A percentile compares a stretch with the other conserved stretches of the same genome.
phyloP scores from a whole-genome alignment of 2,329 filamentous ascomycete genomes.

The Ophiostoma sp. region DNA sequence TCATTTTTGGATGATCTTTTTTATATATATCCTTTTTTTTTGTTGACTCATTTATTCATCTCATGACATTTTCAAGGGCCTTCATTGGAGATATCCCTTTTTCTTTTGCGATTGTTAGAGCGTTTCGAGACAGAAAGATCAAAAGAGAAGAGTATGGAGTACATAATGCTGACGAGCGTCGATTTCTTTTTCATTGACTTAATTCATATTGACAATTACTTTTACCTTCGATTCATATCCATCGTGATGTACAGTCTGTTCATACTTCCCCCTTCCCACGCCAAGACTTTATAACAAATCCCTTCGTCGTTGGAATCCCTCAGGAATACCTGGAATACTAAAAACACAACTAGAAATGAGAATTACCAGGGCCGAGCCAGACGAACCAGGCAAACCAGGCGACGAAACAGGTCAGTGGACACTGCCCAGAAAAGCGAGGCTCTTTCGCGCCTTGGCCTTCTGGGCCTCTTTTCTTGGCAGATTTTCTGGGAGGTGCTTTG shows the following conservation, averaged over 20 bases:
- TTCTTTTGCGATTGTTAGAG: neutral
- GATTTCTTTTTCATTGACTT: neutral
- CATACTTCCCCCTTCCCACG: neutral
- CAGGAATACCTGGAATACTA: too few relatives aligned
- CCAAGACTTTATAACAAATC: neutral
- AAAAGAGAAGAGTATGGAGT: slow-evolving; percentile 11
- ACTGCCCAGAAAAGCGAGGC: slow-evolving; percentile 1
- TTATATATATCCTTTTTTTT: slow-evolving; percentile 19
- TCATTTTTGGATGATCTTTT: slow-evolving; percentile 16
- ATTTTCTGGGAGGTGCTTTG: neutral
- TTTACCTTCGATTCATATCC: neutral
- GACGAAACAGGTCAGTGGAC: neutral
- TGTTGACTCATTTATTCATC: slow-evolving; percentile 3
- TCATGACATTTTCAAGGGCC: neutral
- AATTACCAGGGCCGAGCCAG: neutral
- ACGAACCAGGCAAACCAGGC: neutral
- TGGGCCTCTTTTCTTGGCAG: neutral
- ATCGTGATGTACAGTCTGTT: neutral
- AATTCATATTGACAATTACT: neutral
- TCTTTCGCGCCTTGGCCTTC: slow-evolving; percentile 9
- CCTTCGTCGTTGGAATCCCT: neutral
- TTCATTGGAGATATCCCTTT: neutral
- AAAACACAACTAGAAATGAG: neutral
- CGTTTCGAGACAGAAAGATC: neutral
- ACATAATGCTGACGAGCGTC: neutral